Base-by-base conservation (phyloP, 306 rosid genomes). In the Vigna mungo region DNA sequence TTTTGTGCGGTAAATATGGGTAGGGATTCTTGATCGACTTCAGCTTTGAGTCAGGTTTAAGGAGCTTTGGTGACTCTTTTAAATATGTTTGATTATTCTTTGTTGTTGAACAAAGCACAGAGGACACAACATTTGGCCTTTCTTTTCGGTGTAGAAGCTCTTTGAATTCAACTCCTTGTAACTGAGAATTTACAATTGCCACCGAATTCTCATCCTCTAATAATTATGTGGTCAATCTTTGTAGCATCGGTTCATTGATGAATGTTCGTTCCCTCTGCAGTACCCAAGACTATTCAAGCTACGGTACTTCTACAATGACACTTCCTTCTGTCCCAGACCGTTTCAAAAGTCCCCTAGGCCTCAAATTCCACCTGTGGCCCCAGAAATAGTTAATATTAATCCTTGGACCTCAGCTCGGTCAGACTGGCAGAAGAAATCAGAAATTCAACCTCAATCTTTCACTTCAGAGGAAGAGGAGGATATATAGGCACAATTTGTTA, bases 401-500 rank as follows among this genome's bases (percentile, higher is more conserved):
- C 37, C 37, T 34, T 9, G 14, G 47, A 43, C 47, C 47, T 43
- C 47, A 10, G 4, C 47, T 43, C 47, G 4, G 74, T 77, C 90
- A 25, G 94, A 39, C 9, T 1, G 11, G 44, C 2, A 39, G 44
- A 39, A 39, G 11, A 7, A 39, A 1, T 39, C 11, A 11, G 2
- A 90, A 74, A 73, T 83, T 84, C 96, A 0, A 23, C 27, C 27
- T 23, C 27, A 23, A 89, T 82, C 88, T 82, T 74, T 51, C 87
- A 23, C 89, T 90, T 65, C 39, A 65, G 85, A 63, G 4, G 96
- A 89, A 75, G 96, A 95, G 72, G 96, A 90, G 83, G 96, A 91
- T 95, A 30, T 95, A 4, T 4, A 30, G 34, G 98, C 78, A 96
- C 92, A 47, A 88, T 87, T 80, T 95, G 97, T 87, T 89, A 92